Conservation (phyloP, 2,329 filamentous ascomycete species). For the Teratosphaeria pseudoeucalypti region DNA sequence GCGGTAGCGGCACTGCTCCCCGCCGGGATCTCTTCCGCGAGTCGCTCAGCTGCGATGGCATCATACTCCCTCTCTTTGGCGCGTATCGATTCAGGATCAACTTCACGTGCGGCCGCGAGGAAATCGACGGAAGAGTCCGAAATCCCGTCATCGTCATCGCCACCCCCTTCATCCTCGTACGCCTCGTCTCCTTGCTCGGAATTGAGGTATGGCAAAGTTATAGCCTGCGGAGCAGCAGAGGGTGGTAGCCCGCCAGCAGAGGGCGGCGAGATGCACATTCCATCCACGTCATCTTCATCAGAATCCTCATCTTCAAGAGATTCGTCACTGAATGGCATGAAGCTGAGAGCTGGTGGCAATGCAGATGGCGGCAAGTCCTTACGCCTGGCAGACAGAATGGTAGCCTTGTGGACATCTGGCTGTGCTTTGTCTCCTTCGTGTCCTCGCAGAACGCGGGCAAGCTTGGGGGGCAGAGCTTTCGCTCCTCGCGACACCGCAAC, state of each 20-base stretch:
- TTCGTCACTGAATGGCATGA: constrained; percentile 29
- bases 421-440: constrained; percentile 2
- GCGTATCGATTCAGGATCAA: constrained; percentile 32
- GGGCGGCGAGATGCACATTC: background rate
- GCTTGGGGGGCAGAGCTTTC: constrained; percentile 17
- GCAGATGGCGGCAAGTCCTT: constrained; percentile 44
- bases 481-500: constrained; percentile 5
- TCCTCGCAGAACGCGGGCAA: constrained; percentile 26
- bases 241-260: constrained; percentile 4
- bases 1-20: constrained; percentile 40
- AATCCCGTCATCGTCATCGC: constrained; percentile 22
- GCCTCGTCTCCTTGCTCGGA: background rate
- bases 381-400: constrained; percentile 58
- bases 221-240: constrained; percentile 20
- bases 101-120: constrained; percentile 33
- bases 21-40: constrained; percentile 39
- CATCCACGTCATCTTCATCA: constrained; percentile 24
- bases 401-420: constrained; percentile 46
- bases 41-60: constrained; percentile 35
- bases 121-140: constrained; percentile 34
- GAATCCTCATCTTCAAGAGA: constrained; percentile 28
- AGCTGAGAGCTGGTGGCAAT: constrained; percentile 35
- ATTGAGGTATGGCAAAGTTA: constrained; percentile 13
- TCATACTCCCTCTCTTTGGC: constrained; percentile 38
- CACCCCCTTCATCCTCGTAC: constrained; percentile 17